Conservation (phyloP, 306 rosid species). For the Fragaria vesca region DNA sequence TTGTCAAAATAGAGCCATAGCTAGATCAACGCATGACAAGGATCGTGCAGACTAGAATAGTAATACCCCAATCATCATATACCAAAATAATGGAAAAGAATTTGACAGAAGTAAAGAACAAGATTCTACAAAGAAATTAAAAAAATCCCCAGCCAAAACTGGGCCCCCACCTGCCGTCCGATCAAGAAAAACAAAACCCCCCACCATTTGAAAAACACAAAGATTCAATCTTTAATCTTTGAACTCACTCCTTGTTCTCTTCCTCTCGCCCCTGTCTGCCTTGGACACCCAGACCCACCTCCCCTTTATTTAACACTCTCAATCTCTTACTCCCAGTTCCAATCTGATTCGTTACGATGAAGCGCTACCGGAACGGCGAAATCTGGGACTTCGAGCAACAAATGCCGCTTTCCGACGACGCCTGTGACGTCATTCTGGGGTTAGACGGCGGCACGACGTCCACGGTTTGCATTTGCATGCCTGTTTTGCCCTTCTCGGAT, state of each 20-base stretch:
- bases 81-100: neutral
- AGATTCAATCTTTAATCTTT: neutral
- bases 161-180: slow-evolving; percentile 11
- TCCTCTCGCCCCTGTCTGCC: neutral
- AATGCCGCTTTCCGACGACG: slow-evolving; percentile 35
- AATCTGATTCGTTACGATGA: slow-evolving; percentile 32
- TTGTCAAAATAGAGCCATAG: neutral
- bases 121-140: neutral
- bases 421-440: slow-evolving; percentile 61
- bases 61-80: neutral
- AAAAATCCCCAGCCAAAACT: neutral
- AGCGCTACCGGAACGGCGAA: slow-evolving; percentile 69
- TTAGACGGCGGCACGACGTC: slow-evolving; percentile 89
- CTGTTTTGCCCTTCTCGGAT: slow-evolving; percentile 54
- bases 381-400: slow-evolving; percentile 81
- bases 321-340: neutral
- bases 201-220: too few relatives aligned
- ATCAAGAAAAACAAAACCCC: neutral
- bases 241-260: neutral
- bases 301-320: neutral
- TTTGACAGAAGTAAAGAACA: slow-evolving; percentile 16
- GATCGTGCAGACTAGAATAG: neutral
- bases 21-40: neutral
- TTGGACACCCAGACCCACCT: too few relatives aligned
- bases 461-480: slow-evolving; percentile 86